These are phyloP conservation scores for Trichoderma afroharzianum DNA, from an alignment of 2,329 filamentous ascomycete species.

Conservation along the genomic window DNA sequence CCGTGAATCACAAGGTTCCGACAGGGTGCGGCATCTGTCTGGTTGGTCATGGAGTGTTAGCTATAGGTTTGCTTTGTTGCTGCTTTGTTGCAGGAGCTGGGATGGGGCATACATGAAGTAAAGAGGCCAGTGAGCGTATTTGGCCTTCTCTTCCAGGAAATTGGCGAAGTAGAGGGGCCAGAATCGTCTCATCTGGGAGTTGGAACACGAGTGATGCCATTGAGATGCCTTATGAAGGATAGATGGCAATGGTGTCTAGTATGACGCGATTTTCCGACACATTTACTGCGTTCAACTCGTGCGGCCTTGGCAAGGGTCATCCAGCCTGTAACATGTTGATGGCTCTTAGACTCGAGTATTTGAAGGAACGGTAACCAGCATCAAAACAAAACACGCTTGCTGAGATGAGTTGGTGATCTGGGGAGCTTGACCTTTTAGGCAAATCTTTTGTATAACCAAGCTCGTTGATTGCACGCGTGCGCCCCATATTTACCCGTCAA, in stretches of 20 bases:
- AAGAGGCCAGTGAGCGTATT: conserved; percentile 54
- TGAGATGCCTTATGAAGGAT: neutral
- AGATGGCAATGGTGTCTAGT: neutral
- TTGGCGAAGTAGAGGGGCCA: conserved; percentile 42
- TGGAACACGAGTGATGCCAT: conserved; percentile 37
- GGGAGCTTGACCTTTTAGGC: neutral
- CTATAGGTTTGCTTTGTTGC: neutral
- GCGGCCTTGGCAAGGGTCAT: neutral
- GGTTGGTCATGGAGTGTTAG: neutral
- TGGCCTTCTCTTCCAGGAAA: conserved; percentile 59
- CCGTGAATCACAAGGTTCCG: conserved; percentile 78
- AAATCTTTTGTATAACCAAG: neutral
- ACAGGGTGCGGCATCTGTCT: conserved; percentile 66
- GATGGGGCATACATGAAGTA: conserved; percentile 45
- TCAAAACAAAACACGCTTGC: neutral
- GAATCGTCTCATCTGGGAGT: conserved; percentile 50
- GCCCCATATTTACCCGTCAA: neutral
- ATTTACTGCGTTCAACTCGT: neutral
- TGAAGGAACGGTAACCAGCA: neutral
- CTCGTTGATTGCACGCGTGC: neutral
- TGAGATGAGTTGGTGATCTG: neutral
- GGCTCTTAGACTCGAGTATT: neutral
- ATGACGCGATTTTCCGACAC: neutral
- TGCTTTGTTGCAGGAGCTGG: neutral
- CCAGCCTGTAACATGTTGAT: neutral